Base-by-base conservation (phyloP, 306 rosid genomes). In the Macrotyloma uniflorum region DNA sequence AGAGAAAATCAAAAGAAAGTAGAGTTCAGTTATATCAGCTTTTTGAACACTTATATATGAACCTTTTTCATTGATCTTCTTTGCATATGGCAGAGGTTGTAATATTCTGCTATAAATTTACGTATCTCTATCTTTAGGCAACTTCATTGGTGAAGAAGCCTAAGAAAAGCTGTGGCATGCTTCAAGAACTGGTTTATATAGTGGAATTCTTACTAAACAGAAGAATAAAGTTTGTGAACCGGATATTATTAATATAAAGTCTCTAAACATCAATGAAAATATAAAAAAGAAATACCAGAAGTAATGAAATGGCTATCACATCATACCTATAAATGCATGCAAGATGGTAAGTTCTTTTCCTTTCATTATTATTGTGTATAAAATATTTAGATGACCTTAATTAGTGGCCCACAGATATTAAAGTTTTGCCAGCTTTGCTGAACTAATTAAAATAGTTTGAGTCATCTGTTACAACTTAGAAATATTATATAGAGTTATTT, bases 321-420 rank as follows among this genome's bases (percentile, higher is more conserved):
- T 71, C 70, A 10, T 59, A 24, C 69, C 62, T 77, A 70, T 20
- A 70, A 82, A 66, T 66, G 51, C 55, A 82, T 82, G 82, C 51
- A 76, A 70, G 74, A 50, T 75, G 72, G 54, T 45, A 61, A 80
- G 62, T 69, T 81, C 65, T 45, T 67, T 81, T 43, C 49, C 53
- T 45, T 66, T 67, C 58, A 58, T 47, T 69, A 46, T 82, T 51
- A 35, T 80, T 49, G 19, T 74, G 54, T 32, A 22, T 15, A 69
- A 18, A 36, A 18, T 35, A 66, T 67, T 13, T 28, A 40, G 49
- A 40, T 51, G 61, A 82, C 69, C 76, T 69, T 59, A 30, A 14
- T 14, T 59, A 62, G 78, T 70, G 85, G 81, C 70, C 74, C 74
- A 81, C 58, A 38, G 42, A 59, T 18, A 61, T 46, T 36, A 58